Percentiles rank a stretch among this genome's conserved stretches.
phyloP scores from a whole-genome alignment of 768 basidiomycete species.

The Trametes gibbosa region DNA sequence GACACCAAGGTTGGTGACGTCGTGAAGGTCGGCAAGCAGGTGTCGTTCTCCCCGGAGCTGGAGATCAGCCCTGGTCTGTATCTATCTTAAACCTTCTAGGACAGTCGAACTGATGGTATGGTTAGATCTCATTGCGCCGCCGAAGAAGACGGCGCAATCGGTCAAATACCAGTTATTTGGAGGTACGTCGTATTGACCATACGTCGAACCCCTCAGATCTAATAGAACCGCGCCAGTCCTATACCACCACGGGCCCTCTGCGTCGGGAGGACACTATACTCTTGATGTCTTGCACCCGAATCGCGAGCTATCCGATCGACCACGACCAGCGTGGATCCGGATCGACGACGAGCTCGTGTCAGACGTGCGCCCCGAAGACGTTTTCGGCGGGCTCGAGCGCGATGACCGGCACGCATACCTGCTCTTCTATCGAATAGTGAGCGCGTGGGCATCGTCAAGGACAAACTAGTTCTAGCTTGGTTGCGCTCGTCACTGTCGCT shows the following conservation, averaged over 20 bases:
- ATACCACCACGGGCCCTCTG: conserved; percentile 91
- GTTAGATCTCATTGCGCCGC: conserved; percentile 60
- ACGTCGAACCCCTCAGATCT: background rate
- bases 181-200: conserved; percentile 43
- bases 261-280: conserved; percentile 94
- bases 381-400: conserved; percentile 52
- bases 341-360: conserved; percentile 91
- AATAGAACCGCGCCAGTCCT: conserved; percentile 47
- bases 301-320: conserved; percentile 43
- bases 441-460: conserved; percentile 24
- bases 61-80: conserved; percentile 65
- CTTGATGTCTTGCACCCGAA: conserved; percentile 82
- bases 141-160: conserved; percentile 42
- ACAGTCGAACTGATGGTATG: background rate
- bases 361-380: conserved; percentile 69
- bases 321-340: conserved; percentile 80
- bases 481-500: background rate
- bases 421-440: conserved; percentile 75
- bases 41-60: conserved; percentile 75
- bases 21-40: conserved; percentile 82
- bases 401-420: conserved; percentile 82
- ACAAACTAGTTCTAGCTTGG: conserved; percentile 9
- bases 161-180: conserved; percentile 81
- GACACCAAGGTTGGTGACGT: conserved; percentile 73
- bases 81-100: background rate